Evolutionary conservation across 176 grass and related monocot species (phyloP).

Genomic region (Pontederia crassipes): DNA sequence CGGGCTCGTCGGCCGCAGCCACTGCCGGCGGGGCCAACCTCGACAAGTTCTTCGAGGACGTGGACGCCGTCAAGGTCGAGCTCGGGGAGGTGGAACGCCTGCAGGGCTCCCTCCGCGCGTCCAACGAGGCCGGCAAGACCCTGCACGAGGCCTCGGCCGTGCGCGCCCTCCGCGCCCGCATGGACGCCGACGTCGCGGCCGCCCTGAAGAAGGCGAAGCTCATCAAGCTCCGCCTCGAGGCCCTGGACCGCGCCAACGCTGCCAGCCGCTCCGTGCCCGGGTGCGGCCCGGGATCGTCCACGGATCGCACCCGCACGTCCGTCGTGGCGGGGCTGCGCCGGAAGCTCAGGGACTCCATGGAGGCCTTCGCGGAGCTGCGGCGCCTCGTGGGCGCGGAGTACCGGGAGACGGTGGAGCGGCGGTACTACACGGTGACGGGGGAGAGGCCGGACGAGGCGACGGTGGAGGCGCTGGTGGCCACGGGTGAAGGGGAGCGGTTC

Average conservation of each 20-base stretch:
- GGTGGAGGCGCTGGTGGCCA: constrained; percentile 1
- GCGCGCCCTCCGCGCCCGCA: constrained; percentile 2
- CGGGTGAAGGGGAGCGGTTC: constrained; percentile 1
- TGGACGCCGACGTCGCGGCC: not conserved
- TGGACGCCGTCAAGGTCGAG: not conserved
- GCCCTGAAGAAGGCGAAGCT: not conserved
- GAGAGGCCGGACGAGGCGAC: not conserved
- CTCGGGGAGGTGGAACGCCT: not conserved
- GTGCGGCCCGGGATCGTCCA: not conserved
- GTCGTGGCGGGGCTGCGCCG: not conserved
- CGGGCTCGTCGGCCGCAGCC: too few relatives aligned
- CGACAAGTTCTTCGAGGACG: not conserved
- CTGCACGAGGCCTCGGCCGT: constrained; percentile 1
- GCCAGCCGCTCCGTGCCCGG: not conserved
- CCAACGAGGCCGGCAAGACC: not conserved
- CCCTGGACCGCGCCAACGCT: not conserved
- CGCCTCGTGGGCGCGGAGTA: not conserved
- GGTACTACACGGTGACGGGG: constrained; percentile 7
- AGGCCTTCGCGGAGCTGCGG: not conserved
- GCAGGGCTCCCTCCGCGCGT: not conserved
- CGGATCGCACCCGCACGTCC: not conserved
- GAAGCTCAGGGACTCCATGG: not conserved
- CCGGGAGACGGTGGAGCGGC: not conserved
- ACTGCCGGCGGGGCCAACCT: not conserved
- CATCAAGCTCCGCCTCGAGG: constrained; percentile 1